Evolutionary conservation across 345 rosid species (phyloP).

Genomic region (Nasturtium officinale): DNA sequence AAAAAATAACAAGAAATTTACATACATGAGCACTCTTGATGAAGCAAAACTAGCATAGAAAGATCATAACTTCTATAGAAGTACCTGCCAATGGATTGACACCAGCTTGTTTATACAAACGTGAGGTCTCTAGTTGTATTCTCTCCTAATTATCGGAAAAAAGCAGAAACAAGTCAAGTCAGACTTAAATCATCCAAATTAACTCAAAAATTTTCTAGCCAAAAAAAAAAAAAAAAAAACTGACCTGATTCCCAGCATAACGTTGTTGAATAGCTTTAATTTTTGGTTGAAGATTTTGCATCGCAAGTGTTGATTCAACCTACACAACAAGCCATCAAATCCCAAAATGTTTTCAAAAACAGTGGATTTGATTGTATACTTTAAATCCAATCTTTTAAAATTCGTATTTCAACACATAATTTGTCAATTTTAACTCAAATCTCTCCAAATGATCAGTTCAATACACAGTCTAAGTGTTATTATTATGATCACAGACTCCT

Average conservation of each 20-base stretch:
- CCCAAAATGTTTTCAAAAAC: neutral
- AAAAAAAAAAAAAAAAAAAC: neutral
- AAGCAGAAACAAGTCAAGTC: neutral
- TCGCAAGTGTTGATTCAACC: constrained; percentile 97
- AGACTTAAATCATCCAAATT: neutral
- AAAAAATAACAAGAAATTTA: constrained; percentile 32
- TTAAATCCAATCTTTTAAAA: no score
- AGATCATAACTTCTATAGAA: neutral
- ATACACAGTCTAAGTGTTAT: neutral
- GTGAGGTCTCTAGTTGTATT: constrained; percentile 94
- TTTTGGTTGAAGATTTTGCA: constrained; percentile 98
- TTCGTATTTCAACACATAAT: no score
- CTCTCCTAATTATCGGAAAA: constrained; percentile 63
- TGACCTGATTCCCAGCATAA: constrained; percentile 94
- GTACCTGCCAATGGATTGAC: constrained; percentile 97
- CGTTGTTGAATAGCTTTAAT: constrained; percentile 98
- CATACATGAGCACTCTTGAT: neutral
- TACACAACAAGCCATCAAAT: constrained; percentile 37
- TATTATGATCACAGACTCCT: no score
- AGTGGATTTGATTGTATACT: no score
- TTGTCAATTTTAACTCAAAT: no score
- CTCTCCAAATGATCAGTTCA: no score
- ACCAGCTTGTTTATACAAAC: constrained; percentile 90
- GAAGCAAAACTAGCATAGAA: neutral
- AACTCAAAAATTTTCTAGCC: neutral